Percentiles rank a stretch among this genome's conserved stretches.
Evolutionary conservation across 2,329 filamentous ascomycete species (phyloP).

Genomic region (Phialophora chinensis): DNA sequence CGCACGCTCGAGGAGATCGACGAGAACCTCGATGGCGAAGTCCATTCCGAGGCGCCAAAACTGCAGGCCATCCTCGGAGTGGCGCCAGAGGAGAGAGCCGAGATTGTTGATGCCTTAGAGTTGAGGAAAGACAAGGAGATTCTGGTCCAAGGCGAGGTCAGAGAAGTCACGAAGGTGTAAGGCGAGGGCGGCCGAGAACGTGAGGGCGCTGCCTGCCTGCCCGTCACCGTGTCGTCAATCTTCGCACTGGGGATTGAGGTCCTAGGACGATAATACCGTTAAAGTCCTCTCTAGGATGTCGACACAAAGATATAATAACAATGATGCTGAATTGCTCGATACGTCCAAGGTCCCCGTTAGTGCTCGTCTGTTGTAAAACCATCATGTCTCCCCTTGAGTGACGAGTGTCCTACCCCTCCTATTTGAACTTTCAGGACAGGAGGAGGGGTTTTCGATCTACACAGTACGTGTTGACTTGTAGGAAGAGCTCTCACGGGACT

Average conservation of each 20-base stretch:
- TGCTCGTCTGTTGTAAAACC: not conserved
- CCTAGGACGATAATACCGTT: not conserved
- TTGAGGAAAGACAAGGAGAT: conserved; percentile 20
- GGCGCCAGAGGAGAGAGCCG: conserved; percentile 36
- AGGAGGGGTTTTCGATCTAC: too few relatives aligned
- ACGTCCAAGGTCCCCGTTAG: not conserved
- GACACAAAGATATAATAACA: not conserved
- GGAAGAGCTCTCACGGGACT: too few relatives aligned
- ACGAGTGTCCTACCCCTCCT: too few relatives aligned
- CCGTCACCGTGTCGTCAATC: not conserved
- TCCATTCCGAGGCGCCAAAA: conserved; percentile 25
- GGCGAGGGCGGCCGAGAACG: not conserved
- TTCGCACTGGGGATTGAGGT: too few relatives aligned
- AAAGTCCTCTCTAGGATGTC: not conserved
- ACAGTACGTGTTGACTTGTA: too few relatives aligned
- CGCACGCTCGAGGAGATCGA: conserved; percentile 41
- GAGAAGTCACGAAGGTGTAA: conserved; percentile 20
- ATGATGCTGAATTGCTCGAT: not conserved
- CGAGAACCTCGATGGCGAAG: conserved; percentile 37
- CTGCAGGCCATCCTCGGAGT: conserved; percentile 24
- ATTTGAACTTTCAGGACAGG: too few relatives aligned
- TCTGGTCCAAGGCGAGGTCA: conserved; percentile 11
- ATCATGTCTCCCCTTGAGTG: not conserved
- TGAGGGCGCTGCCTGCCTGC: not conserved
- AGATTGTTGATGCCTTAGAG: conserved; percentile 24